These are phyloP conservation scores for Neofusicoccum laricinum DNA, from an alignment of 2,329 filamentous ascomycete genomes.

Conservation along the genomic window DNA sequence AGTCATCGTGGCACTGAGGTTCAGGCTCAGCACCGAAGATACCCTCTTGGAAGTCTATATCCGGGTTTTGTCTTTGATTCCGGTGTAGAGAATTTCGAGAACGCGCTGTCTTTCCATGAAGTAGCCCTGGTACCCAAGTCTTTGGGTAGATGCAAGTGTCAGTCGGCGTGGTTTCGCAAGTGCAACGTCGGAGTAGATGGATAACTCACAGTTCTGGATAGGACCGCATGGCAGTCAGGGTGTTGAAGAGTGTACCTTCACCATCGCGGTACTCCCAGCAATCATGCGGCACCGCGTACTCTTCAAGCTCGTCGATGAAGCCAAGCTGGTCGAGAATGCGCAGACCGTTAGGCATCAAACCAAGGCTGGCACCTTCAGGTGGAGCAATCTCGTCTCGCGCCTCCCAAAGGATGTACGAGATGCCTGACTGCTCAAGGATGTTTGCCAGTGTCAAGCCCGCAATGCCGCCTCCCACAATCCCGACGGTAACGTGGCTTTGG, in stretches of 20 bases:
- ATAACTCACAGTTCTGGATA: background rate
- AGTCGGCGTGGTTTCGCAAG: background rate
- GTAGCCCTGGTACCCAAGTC: constrained; percentile 11
- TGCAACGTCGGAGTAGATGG: no score
- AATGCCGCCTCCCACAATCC: constrained; percentile 1
- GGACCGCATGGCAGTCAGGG: constrained; percentile 16
- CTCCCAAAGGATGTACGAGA: constrained; percentile 22
- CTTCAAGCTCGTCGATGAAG: background rate
- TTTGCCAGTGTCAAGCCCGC: constrained; percentile 12
- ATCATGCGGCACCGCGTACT: background rate
- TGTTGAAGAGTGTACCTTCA: constrained; percentile 14
- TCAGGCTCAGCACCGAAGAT: background rate
- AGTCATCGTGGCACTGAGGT: background rate
- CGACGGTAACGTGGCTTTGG: background rate
- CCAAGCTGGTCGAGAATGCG: constrained; percentile 17
- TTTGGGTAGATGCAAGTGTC: background rate
- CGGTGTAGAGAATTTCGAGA: constrained; percentile 25
- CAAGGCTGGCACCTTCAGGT: constrained; percentile 3
- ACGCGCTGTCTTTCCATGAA: constrained; percentile 28
- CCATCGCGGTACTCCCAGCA: constrained; percentile 9
- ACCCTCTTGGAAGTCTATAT: constrained; percentile 20
- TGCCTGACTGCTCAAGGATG: constrained; percentile 2
- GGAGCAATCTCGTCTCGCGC: constrained; percentile 18
- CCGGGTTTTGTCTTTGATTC: constrained; percentile 23
- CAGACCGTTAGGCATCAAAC: constrained; percentile 12